Base-by-base conservation (phyloP, 1,139 yeast species). In the Yamadazyma oceani region DNA sequence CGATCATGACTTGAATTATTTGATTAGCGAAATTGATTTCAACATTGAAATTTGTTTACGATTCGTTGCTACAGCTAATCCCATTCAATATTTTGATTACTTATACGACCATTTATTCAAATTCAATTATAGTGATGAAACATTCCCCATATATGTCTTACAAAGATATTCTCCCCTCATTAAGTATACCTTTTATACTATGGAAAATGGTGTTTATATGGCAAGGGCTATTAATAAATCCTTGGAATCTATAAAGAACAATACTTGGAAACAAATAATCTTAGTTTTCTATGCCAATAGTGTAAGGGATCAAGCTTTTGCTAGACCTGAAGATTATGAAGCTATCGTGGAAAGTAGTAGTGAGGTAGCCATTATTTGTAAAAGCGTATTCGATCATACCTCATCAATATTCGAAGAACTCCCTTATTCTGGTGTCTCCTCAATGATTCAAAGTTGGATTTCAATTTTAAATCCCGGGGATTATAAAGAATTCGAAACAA, bases 1-100 rank as follows among this genome's bases (percentile, higher is more conserved):
- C n/a, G 32, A 29, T 12, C 23, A 17, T 13, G 24, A 29, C 12
- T 13, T 26, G 39, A 23, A 31, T 8, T 11, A 21, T 23, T 32
- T 40, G 15, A 22, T 46, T 8, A 35, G 26, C 23, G 50, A 48
- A 27, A 46, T 48, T 17, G 53, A 49, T 41, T 22, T 29, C 4
- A 37, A 43, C 31, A 43, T 48, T 17, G 53, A 49, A 38, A 32
- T 45, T 4, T 43, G 49, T 32, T 53, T 79, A 26, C 64, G 77
- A 35, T 81, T 65, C 50, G 49, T 81, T 12, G 74, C 82, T 2
- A 74, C 81, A 2, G 63, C 85, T 1, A 80, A 82, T 51, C 79
- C 85, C 27, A 46, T 45, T 0, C 77, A 74, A 24, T 79, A 71
- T 49, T 70, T 63, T 38, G 55, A 57, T 11, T 78, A 67, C 46